phyloP scores from a whole-genome alignment of 2,329 filamentous ascomycete genomes.

The Colletotrichum sp. region DNA sequence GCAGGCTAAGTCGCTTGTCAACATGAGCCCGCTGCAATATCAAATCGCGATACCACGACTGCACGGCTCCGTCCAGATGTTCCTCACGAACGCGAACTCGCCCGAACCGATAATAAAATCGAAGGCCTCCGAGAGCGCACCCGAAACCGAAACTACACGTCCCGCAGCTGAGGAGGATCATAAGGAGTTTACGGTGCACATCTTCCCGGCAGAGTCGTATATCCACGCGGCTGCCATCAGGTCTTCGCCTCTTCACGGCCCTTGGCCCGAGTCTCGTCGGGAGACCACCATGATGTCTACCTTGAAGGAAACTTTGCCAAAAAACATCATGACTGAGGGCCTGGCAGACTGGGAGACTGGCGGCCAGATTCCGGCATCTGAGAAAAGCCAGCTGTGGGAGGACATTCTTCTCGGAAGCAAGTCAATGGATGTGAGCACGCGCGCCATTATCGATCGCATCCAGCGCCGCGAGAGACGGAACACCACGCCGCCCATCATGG shows the following conservation, averaged over 20 bases:
- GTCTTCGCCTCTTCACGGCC: constrained; percentile 39
- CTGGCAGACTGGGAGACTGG: constrained; percentile 48
- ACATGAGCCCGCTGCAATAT: constrained; percentile 53
- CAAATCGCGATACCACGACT: constrained; percentile 37
- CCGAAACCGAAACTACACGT: neutral
- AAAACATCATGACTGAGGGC: constrained; percentile 39
- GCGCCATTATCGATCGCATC: constrained; percentile 9
- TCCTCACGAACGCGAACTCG: constrained; percentile 29
- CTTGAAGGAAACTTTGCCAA: constrained; percentile 44
- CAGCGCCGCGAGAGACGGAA: neutral
- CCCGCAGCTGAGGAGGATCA: constrained; percentile 19
- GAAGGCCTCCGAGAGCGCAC: neutral
- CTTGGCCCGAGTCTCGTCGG: constrained; percentile 43
- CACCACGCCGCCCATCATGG: constrained; percentile 4
- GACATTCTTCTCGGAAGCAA: constrained; percentile 20
- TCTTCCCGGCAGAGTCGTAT: constrained; percentile 43
- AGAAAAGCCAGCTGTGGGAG: constrained; percentile 26
- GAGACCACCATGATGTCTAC: constrained; percentile 36
- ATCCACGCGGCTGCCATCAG: constrained; percentile 42
- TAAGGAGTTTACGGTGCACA: constrained; percentile 46
- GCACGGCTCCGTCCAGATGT: constrained; percentile 29
- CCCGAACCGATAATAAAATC: constrained; percentile 6
- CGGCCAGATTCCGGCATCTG: constrained; percentile 26
- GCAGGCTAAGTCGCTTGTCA: constrained; percentile 44
- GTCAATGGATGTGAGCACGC: constrained; percentile 5